A percentile compares a stretch with the other conserved stretches of the same genome.
Conservation (phyloP, 805 yeast species). For the Hanseniaspora hatyaiensis region DNA sequence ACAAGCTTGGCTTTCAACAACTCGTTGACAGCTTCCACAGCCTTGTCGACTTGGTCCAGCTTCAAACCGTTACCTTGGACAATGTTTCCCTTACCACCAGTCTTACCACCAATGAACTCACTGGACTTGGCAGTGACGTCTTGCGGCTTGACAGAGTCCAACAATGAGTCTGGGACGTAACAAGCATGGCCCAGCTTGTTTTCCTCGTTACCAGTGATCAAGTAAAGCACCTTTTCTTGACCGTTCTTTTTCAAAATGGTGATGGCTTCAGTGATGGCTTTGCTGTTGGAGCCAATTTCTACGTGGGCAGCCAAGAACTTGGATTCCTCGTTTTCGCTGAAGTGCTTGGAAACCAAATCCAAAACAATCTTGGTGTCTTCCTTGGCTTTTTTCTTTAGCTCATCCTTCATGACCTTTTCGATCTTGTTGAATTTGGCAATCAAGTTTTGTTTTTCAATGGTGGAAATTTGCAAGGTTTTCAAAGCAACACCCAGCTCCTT, state of each 20-base stretch:
- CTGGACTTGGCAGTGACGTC: constrained; percentile 70
- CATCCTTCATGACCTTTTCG: constrained; percentile 82
- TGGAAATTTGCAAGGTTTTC: constrained; percentile 72
- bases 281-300: constrained; percentile 69
- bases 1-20: constrained; percentile 48
- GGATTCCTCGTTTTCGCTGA: constrained; percentile 41
- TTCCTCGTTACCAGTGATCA: constrained; percentile 57
- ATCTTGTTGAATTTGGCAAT: constrained; percentile 62
- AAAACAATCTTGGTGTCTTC: constrained; percentile 72
- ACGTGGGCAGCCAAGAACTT: constrained; percentile 55
- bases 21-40: constrained; percentile 58
- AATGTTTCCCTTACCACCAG: constrained; percentile 95
- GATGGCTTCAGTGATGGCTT: constrained; percentile 88
- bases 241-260: constrained; percentile 66
- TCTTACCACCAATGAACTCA: constrained; percentile 78
- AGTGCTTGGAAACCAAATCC: constrained; percentile 63
- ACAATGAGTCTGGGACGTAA: constrained; percentile 62
- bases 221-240: constrained; percentile 63
- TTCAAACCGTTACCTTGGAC: constrained; percentile 96
- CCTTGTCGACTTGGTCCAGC: constrained; percentile 53
- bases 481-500: constrained; percentile 76
- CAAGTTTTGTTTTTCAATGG: constrained; percentile 63
- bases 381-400: constrained; percentile 75
- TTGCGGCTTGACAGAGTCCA: constrained; percentile 45
- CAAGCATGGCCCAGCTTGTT: constrained; percentile 93